Evolutionary conservation across 1,139 yeast genomes (phyloP), one percentile per base, ranked within the genome.

Genomic region (Schwanniomyces etchellsii): DNA sequence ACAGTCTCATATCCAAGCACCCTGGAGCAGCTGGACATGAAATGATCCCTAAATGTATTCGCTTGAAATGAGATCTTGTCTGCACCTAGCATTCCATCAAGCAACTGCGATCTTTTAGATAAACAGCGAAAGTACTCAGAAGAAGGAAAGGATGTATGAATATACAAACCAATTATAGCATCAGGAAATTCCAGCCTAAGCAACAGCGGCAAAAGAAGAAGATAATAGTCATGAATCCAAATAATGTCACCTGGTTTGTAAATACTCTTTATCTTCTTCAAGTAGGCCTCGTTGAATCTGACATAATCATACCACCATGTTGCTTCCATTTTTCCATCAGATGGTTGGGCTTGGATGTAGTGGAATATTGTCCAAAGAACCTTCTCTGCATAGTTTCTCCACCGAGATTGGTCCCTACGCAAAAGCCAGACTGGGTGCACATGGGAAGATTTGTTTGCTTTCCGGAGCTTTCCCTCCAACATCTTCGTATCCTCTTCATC

Each of bases 361-460:
- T 93, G 98, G 55, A 89, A 78, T 3, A 86, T 81, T 1, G 96
- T 96, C 97, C 98, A 93, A 27, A 93, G 64, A 15, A 81, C 81
- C 44, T 82, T 77, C 50, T 91, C 98, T 0, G 97, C 95, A 51
- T 86, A 89, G 37, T 68, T 66, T 46, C 95, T 68, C 95, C 96
- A 91, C 45, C 91, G 64, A 47, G 70, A 75, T 46, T 74, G 81
- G 52, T 82, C 82, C 42, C 77, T 70, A 40, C 89, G 68, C 36
- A 81, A 64, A 28, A 88, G 64, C 95, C 96, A 88, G 29, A 89
- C 83, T 0, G 96, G 96, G 50, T 81, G 91, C 28, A 82, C 68
- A 36, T 74, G 67, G 14, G 70, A 64, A 14, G 74, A 57, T 10
- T 62, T 55, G 38, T 69, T 67, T 9, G 67, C 70, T 15, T 50